Evolutionary conservation across 2,329 filamentous ascomycete species (phyloP).

Genomic region (Meredithiella fracta): DNA sequence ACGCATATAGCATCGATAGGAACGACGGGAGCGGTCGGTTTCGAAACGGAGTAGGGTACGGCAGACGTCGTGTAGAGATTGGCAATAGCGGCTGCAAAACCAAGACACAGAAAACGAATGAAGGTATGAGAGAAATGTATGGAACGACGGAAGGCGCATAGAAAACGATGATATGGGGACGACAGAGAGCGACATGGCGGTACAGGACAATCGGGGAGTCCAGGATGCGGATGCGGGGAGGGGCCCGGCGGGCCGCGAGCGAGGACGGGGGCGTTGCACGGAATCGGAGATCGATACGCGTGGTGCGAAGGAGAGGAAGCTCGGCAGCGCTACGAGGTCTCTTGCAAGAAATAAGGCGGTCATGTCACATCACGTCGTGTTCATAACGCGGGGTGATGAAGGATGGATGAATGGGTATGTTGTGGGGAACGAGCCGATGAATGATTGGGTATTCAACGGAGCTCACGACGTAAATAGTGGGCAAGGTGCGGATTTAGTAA

Average conservation of each 20-base stretch:
- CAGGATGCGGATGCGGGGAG: not conserved
- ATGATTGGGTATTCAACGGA: not conserved
- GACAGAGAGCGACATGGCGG: not conserved
- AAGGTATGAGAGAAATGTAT: conserved; percentile 2
- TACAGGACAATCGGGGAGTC: not conserved
- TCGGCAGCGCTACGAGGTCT: conserved; percentile 14
- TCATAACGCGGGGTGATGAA: not conserved
- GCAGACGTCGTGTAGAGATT: not conserved
- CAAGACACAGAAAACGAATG: conserved; percentile 14
- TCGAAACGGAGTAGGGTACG: not conserved
- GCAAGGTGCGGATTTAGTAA: not conserved
- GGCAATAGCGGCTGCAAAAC: not conserved
- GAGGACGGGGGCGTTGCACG: conserved; percentile 15
- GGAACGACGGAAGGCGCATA: conserved; percentile 18
- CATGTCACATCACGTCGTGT: conserved; percentile 2
- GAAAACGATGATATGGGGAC: too few species aligned
- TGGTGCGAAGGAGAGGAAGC: conserved; percentile 8
- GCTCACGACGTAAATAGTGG: not conserved
- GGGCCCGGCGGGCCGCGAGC: not conserved
- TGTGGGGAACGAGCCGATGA: not conserved
- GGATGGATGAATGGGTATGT: not conserved
- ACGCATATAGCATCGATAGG: not conserved
- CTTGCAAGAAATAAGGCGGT: not conserved
- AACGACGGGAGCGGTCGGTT: not conserved
- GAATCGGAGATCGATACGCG: conserved; percentile 19